phyloP scores from a whole-genome alignment of 345 rosid species.

The Ceriops tagal region DNA sequence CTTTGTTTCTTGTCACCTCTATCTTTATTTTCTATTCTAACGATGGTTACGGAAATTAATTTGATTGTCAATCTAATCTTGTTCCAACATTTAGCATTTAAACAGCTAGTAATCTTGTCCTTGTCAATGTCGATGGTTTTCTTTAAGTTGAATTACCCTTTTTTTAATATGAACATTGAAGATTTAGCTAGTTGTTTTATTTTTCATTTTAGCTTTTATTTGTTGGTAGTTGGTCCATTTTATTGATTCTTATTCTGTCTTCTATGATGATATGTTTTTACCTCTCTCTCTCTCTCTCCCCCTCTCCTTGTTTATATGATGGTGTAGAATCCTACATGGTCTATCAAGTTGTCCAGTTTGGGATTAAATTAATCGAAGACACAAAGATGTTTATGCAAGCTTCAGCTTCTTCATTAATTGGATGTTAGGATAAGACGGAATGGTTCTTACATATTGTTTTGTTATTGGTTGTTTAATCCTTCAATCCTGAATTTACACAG shows the following conservation, averaged over 20 bases:
- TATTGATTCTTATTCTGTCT: conserved; percentile 26
- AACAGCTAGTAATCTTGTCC: conserved; percentile 9
- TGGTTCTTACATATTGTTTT: conserved; percentile 17
- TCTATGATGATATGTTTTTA: conserved; percentile 9
- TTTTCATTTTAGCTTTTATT: conserved; percentile 16
- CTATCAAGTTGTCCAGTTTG: neutral
- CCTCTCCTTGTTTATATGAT: neutral
- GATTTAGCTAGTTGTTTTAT: conserved; percentile 17
- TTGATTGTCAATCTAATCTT: neutral
- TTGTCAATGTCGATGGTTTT: conserved; percentile 21
- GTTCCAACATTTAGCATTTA: conserved; percentile 10
- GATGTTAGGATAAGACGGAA: conserved; percentile 1
- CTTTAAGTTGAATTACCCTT: neutral
- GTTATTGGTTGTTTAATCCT: conserved; percentile 24
- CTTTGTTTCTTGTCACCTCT: neutral
- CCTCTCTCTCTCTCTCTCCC: neutral
- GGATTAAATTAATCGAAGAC: neutral
- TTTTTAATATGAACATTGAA: conserved; percentile 7
- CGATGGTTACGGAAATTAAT: neutral
- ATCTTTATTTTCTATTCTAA: conserved; percentile 5
- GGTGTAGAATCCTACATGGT: conserved; percentile 1
- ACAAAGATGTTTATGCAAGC: conserved; percentile 8
- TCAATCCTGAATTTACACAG: conserved; percentile 10
- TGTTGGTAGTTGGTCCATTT: conserved; percentile 23
- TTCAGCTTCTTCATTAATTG: conserved; percentile 12